Evolutionary conservation across 73 alveolate species (phyloP), one percentile per base, ranked within the genome.

Genomic region (Durusdinium trenchii): DNA sequence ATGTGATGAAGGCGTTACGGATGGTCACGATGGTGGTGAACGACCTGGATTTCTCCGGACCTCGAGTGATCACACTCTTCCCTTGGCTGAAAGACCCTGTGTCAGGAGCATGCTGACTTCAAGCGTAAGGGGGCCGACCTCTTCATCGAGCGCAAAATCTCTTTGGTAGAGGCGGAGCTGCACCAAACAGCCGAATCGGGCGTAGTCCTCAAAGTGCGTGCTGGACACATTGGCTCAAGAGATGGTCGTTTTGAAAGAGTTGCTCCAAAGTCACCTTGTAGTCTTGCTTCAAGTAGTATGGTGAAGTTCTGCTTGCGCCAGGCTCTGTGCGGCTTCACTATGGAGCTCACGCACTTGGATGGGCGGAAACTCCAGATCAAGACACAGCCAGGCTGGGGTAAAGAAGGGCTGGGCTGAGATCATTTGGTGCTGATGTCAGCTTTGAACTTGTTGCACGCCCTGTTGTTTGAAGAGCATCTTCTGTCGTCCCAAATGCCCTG

Each of bases 81-180:
- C n/a, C n/a, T n/a, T n/a, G n/a, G n/a, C n/a, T n/a, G n/a, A n/a
- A n/a, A n/a, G n/a, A n/a, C n/a, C n/a, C 45, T 12, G 38, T 46
- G 91, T 76, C 94, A 99, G 97, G 99, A 99, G 83, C 99, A 99
- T 95, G 96, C 99, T 51, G 99, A 99, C 78, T 99, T 99, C 99
- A 99, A 99, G 78, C 90, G 99, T 99, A 99, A 99, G 95, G 99
- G 99, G 67, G 99, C 99, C 83, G 99, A 99, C 99, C 99, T 99
- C 76, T 85, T 86, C 94, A 99, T 99, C 91, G 99, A 99, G 99
- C 98, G 99, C 78, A 82, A 94, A 84, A 99, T 99, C 84, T 87
- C 99, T 47, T 84, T 99, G 95, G 98, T 95, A 64, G 99, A 99
- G 99, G 99, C 82, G 45, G 0, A 35, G 81, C 79, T 67, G 45